phyloP scores from a whole-genome alignment of 345 rosid species.

The Corymbia maculata region DNA sequence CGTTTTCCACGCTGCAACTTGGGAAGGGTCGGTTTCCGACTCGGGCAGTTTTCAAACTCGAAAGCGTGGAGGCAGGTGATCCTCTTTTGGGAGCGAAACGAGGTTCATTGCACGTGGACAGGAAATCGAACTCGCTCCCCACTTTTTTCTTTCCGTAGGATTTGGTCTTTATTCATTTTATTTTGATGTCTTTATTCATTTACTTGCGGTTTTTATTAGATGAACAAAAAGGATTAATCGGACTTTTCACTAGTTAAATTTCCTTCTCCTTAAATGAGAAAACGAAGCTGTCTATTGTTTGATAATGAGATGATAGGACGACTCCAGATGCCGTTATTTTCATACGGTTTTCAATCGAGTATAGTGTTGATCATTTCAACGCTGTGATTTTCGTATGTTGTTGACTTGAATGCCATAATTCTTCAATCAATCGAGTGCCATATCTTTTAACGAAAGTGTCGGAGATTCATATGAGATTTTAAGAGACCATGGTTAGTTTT shows the following conservation, averaged over 20 bases:
- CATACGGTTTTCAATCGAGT: background rate
- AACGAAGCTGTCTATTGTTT: background rate
- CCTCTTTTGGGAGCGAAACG: background rate
- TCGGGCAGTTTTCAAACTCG: background rate
- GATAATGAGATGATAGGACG: background rate
- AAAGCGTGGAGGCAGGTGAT: background rate
- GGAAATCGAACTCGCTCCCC: background rate
- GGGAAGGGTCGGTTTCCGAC: too few relatives aligned
- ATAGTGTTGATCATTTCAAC: accelerated
- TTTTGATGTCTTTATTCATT: background rate
- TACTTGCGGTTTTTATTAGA: background rate
- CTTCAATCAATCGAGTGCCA: too few relatives aligned
- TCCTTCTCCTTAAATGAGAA: background rate
- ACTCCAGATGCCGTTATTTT: background rate
- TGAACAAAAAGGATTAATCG: too few relatives aligned
- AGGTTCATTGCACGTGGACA: background rate
- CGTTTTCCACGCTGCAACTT: background rate
- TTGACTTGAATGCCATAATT: too few relatives aligned
- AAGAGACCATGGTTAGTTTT: too few relatives aligned
- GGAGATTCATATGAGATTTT: too few relatives aligned
- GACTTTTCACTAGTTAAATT: background rate
- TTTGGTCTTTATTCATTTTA: background rate
- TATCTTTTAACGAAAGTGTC: too few relatives aligned
- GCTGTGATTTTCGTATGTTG: background rate
- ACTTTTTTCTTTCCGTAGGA: too few relatives aligned